Percentiles rank a stretch among this genome's conserved stretches.
These are phyloP conservation scores for Trypethelium eluteriae DNA, from an alignment of 495 filamentous ascomycete species.

Conservation along the genomic window DNA sequence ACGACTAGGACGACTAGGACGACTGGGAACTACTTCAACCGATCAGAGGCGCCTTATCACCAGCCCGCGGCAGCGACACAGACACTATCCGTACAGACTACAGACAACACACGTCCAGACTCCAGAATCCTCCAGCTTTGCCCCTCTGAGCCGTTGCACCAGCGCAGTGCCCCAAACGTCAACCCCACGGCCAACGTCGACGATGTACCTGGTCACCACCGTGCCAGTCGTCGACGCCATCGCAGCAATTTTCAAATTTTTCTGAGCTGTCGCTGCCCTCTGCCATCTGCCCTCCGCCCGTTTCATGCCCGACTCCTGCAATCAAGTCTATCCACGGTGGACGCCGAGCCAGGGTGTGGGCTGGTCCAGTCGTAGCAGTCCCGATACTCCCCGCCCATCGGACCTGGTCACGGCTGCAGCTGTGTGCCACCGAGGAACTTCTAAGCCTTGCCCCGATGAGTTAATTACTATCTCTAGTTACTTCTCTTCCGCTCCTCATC, in stretches of 20 bases:
- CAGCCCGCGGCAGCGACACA: constrained; percentile 5
- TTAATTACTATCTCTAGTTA: too few relatives aligned
- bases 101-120: not conserved
- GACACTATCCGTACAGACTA: too few relatives aligned
- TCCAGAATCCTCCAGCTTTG: not conserved
- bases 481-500: too few relatives aligned
- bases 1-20: too few relatives aligned
- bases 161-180: too few relatives aligned
- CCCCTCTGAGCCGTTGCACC: too few relatives aligned
- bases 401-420: not conserved
- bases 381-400: constrained; percentile 8
- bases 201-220: not conserved
- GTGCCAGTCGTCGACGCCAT: not conserved
- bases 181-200: not conserved
- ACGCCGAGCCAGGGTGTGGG: not conserved
- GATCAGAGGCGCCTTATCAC: constrained; percentile 1
- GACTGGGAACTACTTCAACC: not conserved
- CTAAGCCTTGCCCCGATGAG: too few relatives aligned
- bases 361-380: not conserved
- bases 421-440: not conserved
- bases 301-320: constrained; percentile 12
- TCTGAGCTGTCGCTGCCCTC: not conserved
- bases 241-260: not conserved
- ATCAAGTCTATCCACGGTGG: constrained; percentile 9
- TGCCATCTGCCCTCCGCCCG: not conserved